A percentile compares a stretch with the other conserved stretches of the same genome.
phyloP scores from a whole-genome alignment of 805 yeast genomes.

The Candida tallmaniae region DNA sequence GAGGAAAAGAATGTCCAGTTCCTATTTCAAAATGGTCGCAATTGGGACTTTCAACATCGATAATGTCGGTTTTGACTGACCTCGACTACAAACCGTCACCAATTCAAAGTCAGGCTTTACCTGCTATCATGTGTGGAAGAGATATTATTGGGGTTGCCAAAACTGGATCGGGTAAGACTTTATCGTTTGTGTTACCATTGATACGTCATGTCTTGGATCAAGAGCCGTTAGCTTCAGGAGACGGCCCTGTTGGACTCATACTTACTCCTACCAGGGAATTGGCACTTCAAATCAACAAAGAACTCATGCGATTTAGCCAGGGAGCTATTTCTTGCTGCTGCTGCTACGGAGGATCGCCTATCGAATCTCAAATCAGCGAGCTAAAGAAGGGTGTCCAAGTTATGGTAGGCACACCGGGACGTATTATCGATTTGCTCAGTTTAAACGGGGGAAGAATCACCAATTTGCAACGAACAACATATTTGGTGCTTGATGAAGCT shows the following conservation, averaged over 20 bases:
- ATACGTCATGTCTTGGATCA: constrained; percentile 81
- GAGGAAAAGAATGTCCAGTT: constrained; percentile 52
- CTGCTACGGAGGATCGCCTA: constrained; percentile 88
- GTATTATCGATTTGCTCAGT: constrained; percentile 83
- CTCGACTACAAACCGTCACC: constrained; percentile 72
- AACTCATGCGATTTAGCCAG: constrained; percentile 54
- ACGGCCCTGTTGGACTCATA: constrained; percentile 76
- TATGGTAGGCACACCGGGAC: constrained; percentile 91
- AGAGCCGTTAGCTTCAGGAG: constrained; percentile 40
- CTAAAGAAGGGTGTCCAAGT: constrained; percentile 75
- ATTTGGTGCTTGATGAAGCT: constrained; percentile 91
- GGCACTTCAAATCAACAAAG: constrained; percentile 76
- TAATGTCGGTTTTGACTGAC: constrained; percentile 48
- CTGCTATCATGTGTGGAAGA: constrained; percentile 83
- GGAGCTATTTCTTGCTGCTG: constrained; percentile 56
- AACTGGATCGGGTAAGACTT: constrained; percentile 95
- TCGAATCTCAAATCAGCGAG: constrained; percentile 76
- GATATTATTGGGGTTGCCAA: constrained; percentile 94
- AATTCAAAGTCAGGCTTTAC: constrained; percentile 87
- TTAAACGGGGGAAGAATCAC: constrained; percentile 78
- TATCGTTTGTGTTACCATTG: constrained; percentile 81
- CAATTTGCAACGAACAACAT: constrained; percentile 64
- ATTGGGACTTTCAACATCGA: constrained; percentile 64
- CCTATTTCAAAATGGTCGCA: constrained; percentile 81
- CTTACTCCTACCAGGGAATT: constrained; percentile 92